These are phyloP conservation scores for Withania somnifera DNA, from an alignment of 305 asterid species.

Conservation along the genomic window DNA sequence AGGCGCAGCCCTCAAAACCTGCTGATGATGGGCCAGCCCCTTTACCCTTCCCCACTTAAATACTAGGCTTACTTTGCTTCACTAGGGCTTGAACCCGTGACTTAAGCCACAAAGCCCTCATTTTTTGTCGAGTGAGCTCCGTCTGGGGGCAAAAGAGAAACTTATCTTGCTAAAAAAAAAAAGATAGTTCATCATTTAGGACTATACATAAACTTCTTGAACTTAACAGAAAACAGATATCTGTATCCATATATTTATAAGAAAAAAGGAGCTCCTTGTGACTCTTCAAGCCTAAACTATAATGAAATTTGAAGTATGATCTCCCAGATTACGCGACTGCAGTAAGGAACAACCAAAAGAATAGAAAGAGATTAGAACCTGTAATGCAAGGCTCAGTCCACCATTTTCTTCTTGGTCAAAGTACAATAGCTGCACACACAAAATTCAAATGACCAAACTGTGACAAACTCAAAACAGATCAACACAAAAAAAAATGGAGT, in stretches of 20 bases:
- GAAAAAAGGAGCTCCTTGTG: neutral
- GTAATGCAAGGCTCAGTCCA: slow-evolving; percentile 78
- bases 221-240: neutral
- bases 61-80: neutral
- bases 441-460: slow-evolving; percentile 1
- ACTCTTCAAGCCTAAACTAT: neutral
- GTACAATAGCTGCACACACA: slow-evolving; percentile 61
- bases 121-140: neutral
- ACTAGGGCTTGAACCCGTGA: neutral
- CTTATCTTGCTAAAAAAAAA: neutral
- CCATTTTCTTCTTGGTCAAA: slow-evolving; percentile 76
- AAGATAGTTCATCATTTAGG: neutral
- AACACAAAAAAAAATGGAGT: neutral
- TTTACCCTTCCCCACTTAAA: neutral
- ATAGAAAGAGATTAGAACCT: slow-evolving; percentile 29
- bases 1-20: neutral
- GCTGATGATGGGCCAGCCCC: neutral
- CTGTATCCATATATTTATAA: neutral
- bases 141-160: neutral
- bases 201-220: neutral
- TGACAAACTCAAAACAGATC: neutral
- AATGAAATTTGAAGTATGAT: neutral
- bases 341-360: neutral
- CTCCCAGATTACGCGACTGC: neutral
- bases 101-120: neutral